These are phyloP conservation scores for Nannizziopsis barbatae DNA, from an alignment of 2,329 filamentous ascomycete genomes.

Conservation along the genomic window DNA sequence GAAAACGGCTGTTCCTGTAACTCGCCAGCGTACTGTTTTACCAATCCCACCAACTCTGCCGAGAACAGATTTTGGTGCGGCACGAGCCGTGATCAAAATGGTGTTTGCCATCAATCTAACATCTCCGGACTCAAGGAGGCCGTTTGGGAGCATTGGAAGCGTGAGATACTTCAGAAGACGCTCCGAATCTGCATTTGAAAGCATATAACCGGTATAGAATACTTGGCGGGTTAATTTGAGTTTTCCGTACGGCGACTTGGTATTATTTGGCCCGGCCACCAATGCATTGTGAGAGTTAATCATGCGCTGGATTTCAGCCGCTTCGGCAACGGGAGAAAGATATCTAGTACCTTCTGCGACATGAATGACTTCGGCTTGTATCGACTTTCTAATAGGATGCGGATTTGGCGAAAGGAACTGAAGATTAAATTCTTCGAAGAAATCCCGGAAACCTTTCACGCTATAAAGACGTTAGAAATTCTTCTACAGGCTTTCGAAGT, in stretches of 20 bases:
- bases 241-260: constrained; percentile 36
- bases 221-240: constrained; percentile 75
- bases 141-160: constrained; percentile 49
- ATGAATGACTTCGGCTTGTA: constrained; percentile 71
- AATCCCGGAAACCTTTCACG: constrained; percentile 73
- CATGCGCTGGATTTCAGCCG: constrained; percentile 76
- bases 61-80: constrained; percentile 59
- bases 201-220: constrained; percentile 86
- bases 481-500: not conserved
- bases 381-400: constrained; percentile 48
- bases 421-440: constrained; percentile 67
- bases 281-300: constrained; percentile 70
- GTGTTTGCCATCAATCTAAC: constrained; percentile 76
- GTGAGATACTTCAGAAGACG: constrained; percentile 53
- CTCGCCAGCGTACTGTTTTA: constrained; percentile 70
- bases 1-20: constrained; percentile 61
- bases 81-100: constrained; percentile 76
- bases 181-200: constrained; percentile 59
- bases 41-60: constrained; percentile 81
- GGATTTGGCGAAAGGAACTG: constrained; percentile 35
- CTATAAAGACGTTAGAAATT: constrained; percentile 24
- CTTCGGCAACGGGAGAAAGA: constrained; percentile 67
- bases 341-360: constrained; percentile 64
- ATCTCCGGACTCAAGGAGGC: constrained; percentile 53
- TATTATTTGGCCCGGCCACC: constrained; percentile 25